Evolutionary conservation across 768 basidiomycete genomes (phyloP), one percentile per base, ranked within the genome.

Genomic region (Podaxis sp.): DNA sequence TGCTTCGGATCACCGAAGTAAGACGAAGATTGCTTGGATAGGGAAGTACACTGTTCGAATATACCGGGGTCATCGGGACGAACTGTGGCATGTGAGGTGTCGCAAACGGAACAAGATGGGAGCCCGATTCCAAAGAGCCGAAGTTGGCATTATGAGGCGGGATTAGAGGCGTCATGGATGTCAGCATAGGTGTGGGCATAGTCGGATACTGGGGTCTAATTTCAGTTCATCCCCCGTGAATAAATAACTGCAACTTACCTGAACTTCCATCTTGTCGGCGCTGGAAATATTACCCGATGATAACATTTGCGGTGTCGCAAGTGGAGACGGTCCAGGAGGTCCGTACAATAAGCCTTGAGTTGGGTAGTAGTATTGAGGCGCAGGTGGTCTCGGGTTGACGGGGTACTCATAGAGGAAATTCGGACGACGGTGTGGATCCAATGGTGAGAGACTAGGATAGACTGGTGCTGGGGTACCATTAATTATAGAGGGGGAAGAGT

Each of bases 121-220:
- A 28, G 10, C 38, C 38, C 13, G 58, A 49, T 36, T 59, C 55
- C 36, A 58, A 33, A 6, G 55, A 41, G 30, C 63, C 77, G 72
- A 89, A 89, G 66, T 86, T 65, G 69, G 70, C 78, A 53, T 80
- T 75, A 54, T 78, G 74, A n/a, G 62, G 36, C 11, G 41, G 56
- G 22, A 55, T 53, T 24, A 44, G 49, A 17, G 56, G 44, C 10
- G 60, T 37, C 60, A 62, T 61, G n/a, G 60, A 52, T 4, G 52
- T 46, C 17, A 61, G 41, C 60, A 61, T 62, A 17, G 60, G 52
- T 2, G 60, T 62, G 15, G 52, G 53, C 40, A 62, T 36, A 6
- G 54, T 55, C 12, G 52, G 52, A 17, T 62, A 62, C 60, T 62
- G 33, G 20, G 17, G 12, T 17, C 20, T 22, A 56, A 36, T 37